These are phyloP conservation scores for Penicillium sclerotiorum DNA, from an alignment of 2,329 filamentous ascomycete genomes.

Conservation along the genomic window DNA sequence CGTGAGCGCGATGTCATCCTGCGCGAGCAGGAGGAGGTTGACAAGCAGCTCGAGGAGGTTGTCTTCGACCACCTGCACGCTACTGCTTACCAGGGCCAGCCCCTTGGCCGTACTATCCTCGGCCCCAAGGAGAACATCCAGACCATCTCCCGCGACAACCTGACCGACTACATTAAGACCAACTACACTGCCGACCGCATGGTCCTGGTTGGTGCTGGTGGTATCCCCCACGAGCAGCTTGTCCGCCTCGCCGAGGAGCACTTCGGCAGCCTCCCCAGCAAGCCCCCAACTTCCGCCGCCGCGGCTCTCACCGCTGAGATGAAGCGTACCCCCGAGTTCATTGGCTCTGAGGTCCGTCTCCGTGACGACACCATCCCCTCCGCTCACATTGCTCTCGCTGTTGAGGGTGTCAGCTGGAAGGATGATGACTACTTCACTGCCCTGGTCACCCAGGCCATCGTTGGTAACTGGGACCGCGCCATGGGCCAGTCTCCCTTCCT, in stretches of 20 bases:
- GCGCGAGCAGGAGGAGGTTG: constrained; percentile 97
- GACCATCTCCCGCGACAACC: constrained; percentile 88
- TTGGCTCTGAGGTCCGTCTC: constrained; percentile 93
- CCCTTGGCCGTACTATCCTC: constrained; percentile 94
- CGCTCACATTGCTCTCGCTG: constrained; percentile 96
- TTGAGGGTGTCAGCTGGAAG: constrained; percentile 99
- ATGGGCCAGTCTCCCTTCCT: constrained; percentile 97
- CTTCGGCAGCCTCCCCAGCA: constrained; percentile 77
- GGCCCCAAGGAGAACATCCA: constrained; percentile 98
- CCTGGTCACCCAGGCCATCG: constrained; percentile 95
- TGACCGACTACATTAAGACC: constrained; percentile 95
- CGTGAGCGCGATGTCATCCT: constrained; percentile 98
- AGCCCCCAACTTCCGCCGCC: constrained; percentile 73
- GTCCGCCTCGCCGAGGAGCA: constrained; percentile 96
- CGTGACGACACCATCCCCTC: constrained; percentile 95
- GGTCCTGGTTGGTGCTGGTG: constrained; percentile 95
- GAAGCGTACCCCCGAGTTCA: constrained; percentile 90
- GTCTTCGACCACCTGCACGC: constrained; percentile 99
- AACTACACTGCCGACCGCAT: constrained; percentile 99
- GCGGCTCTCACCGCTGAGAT: constrained; percentile 70
- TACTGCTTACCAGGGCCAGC: constrained; percentile 95
- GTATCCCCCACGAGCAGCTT: constrained; percentile 88
- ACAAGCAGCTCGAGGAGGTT: constrained; percentile 99
- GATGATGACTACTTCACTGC: constrained; percentile 99
- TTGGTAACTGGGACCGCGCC: constrained; percentile 99